These are phyloP conservation scores for Paracamarosporium sp. DNA, from an alignment of 2,329 filamentous ascomycete genomes.

Conservation along the genomic window DNA sequence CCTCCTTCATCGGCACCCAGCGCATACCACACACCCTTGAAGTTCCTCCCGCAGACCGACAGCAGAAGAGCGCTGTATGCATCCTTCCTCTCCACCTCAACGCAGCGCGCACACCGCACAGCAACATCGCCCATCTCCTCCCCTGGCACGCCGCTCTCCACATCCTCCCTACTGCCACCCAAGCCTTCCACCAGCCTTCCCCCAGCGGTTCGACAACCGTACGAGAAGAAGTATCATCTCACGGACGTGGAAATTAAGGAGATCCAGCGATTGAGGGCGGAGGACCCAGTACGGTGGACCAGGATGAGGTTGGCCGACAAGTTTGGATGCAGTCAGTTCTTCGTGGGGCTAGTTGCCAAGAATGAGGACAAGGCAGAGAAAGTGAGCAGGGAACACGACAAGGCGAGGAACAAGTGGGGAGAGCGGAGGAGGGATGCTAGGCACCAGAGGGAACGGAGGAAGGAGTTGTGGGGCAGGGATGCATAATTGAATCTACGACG, in stretches of 20 bases:
- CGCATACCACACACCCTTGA: conserved; percentile 68
- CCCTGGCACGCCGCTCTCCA: conserved; percentile 38
- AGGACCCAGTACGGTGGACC: conserved; percentile 67
- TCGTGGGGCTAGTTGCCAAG: conserved; percentile 66
- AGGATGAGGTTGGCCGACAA: conserved; percentile 65
- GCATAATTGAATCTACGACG: too few relatives aligned
- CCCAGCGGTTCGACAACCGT: conserved; percentile 56
- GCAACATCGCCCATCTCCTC: conserved; percentile 31
- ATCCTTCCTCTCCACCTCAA: conserved; percentile 33
- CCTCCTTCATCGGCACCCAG: conserved; percentile 69
- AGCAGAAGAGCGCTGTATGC: conserved; percentile 57
- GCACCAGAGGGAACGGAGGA: conserved; percentile 63
- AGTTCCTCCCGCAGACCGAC: conserved; percentile 68
- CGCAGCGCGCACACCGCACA: conserved; percentile 25
- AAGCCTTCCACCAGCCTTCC: conserved; percentile 47
- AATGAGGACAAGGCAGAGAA: conserved; percentile 47
- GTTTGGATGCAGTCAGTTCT: conserved; percentile 68
- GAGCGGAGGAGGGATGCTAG: conserved; percentile 67
- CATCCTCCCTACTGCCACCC: conserved; percentile 27
- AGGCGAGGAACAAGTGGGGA: conserved; percentile 67
- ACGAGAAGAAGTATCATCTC: conserved; percentile 68
- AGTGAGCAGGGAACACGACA: conserved; percentile 58
- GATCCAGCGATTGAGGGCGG: conserved; percentile 62
- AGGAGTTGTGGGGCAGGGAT: conserved; percentile 66
- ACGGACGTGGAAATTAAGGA: conserved; percentile 63